A percentile compares a stretch with the other conserved stretches of the same genome.
Evolutionary conservation across 2,329 filamentous ascomycete species (phyloP).

Genomic region (Curvularia sp.): DNA sequence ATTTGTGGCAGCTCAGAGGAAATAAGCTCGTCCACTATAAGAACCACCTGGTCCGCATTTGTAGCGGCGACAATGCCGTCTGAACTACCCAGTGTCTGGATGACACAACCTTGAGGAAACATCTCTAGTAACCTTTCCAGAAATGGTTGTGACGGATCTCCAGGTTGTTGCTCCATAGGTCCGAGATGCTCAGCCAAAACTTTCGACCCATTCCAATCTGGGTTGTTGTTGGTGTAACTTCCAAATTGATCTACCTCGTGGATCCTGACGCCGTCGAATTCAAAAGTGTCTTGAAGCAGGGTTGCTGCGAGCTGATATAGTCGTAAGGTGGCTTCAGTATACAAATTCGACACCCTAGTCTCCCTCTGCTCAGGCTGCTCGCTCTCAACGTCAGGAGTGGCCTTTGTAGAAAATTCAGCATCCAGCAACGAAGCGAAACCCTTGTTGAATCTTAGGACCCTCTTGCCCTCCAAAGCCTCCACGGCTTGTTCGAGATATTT

Average conservation of each 20-base stretch:
- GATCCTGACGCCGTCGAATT: constrained; percentile 15
- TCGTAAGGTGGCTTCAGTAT: constrained; percentile 5
- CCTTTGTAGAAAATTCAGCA: constrained; percentile 1
- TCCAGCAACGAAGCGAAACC: constrained; percentile 11
- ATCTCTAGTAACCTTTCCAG: constrained; percentile 1
- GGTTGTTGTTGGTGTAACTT: constrained; percentile 9
- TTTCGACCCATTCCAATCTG: constrained; percentile 15
- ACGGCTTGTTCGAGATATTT: constrained; percentile 16
- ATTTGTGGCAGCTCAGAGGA: constrained; percentile 6
- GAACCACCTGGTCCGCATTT: not conserved
- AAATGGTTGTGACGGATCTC: not conserved
- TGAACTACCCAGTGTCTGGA: constrained; percentile 6
- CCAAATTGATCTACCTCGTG: constrained; percentile 9
- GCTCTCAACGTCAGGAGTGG: not conserved
- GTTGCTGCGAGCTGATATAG: constrained; percentile 12
- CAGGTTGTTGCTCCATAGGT: not conserved
- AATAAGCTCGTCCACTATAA: constrained; percentile 4
- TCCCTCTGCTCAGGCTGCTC: constrained; percentile 1
- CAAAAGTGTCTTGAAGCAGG: constrained; percentile 13
- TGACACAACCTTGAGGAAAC: constrained; percentile 12
- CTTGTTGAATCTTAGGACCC: constrained; percentile 12
- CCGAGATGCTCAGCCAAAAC: constrained; percentile 11
- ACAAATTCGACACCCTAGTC: constrained; percentile 12
- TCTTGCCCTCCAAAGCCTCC: constrained; percentile 13
- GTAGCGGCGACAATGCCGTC: constrained; percentile 12